Evolutionary conservation across 805 yeast genomes (phyloP).

Genomic region (Barnettozyma populi): DNA sequence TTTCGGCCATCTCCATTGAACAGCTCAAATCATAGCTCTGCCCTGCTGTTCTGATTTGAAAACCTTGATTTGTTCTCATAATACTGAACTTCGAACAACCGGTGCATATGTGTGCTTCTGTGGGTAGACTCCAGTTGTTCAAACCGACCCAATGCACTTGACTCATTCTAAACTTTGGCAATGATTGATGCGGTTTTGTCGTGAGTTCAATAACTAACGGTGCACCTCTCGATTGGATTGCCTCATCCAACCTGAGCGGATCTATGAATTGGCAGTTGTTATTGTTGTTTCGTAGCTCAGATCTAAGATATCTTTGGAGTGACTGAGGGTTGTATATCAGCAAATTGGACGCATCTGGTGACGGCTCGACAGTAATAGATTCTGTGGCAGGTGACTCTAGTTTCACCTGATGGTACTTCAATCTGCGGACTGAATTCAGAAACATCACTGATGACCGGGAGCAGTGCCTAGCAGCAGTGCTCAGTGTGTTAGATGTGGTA

Average conservation of each 20-base stretch:
- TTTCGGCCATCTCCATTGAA: not conserved
- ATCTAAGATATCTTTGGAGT: not conserved
- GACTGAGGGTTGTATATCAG: conserved; percentile 9
- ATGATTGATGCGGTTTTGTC: not conserved
- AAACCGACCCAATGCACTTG: conserved; percentile 5
- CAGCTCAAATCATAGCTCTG: conserved; percentile 5
- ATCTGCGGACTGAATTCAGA: conserved; percentile 2
- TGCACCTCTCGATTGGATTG: not conserved
- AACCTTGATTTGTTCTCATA: not conserved
- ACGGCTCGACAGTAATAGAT: conserved; percentile 7
- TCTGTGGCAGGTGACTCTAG: not conserved
- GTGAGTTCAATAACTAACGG: conserved; percentile 1
- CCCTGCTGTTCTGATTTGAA: not conserved
- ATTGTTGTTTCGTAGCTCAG: not conserved
- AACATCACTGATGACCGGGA: conserved; percentile 11
- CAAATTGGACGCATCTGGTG: conserved; percentile 7
- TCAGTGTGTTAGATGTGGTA: not conserved
- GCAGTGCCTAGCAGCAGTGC: conserved; percentile 1
- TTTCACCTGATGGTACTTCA: not conserved
- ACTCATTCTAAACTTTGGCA: not conserved
- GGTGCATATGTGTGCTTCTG: not conserved
- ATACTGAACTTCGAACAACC: not conserved
- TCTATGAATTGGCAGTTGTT: conserved; percentile 1
- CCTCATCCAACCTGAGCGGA: not conserved
- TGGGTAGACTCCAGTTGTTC: conserved; percentile 4